Conservation (phyloP, 768 basidiomycete genomes). For the Mycena polygramma region DNA sequence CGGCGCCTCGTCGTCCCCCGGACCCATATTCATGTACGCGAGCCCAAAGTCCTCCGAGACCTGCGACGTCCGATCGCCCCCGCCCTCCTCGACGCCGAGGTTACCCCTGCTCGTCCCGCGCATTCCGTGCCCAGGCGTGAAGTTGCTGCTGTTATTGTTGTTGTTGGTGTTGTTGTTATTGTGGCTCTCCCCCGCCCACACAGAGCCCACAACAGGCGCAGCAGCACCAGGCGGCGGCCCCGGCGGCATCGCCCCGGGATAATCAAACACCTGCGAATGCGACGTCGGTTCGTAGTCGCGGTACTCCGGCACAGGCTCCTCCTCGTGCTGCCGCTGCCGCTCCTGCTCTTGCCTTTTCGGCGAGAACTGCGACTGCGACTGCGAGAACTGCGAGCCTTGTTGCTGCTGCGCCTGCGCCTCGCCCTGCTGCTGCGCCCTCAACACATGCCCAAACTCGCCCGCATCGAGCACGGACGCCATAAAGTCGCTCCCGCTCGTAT, state of each 20-base stretch:
- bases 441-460: slow-evolving; percentile 29
- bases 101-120: background rate
- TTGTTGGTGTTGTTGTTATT: no score
- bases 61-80: slow-evolving; percentile 29
- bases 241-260: slow-evolving; percentile 46
- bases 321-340: slow-evolving; percentile 28
- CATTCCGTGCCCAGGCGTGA: slow-evolving; percentile 22
- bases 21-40: slow-evolving; percentile 44
- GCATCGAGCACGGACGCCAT: slow-evolving; percentile 37
- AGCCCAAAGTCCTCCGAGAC: slow-evolving; percentile 43
- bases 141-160: background rate
- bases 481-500: slow-evolving; percentile 36
- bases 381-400: slow-evolving; percentile 7
- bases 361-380: slow-evolving; percentile 10
- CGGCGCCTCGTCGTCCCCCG: background rate
- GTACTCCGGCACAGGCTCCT: slow-evolving; percentile 56
- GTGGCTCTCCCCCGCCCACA: slow-evolving; percentile 41
- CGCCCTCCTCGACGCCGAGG: slow-evolving; percentile 32
- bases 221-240: slow-evolving; percentile 60
- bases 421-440: background rate
- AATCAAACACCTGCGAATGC: slow-evolving; percentile 34
- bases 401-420: background rate
- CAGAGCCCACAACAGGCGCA: slow-evolving; percentile 48
- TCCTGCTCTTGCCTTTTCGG: slow-evolving; percentile 30
- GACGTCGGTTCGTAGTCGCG: slow-evolving; percentile 44